Conservation (phyloP, 2,329 filamentous ascomycete species). For the Cordyceps sp. region DNA sequence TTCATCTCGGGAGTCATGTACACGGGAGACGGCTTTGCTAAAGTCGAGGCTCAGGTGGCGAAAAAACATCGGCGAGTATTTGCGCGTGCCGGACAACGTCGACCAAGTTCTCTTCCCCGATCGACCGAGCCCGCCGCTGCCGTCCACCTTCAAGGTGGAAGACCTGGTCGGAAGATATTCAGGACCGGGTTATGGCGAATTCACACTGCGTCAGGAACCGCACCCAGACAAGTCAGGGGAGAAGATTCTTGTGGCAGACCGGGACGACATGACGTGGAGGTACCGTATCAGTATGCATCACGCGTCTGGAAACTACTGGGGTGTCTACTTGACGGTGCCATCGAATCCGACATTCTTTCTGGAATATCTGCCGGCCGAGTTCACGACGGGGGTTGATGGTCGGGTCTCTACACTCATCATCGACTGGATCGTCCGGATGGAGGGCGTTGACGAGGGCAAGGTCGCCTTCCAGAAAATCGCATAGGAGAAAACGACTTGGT, state of each 20-base stretch:
- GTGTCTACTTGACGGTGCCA: no score
- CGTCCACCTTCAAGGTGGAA: constrained; percentile 17
- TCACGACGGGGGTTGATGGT: no score
- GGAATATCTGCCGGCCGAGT: no score
- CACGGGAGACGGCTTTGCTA: neutral
- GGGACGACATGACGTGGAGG: constrained; percentile 7
- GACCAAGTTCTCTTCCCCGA: constrained; percentile 19
- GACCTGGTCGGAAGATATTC: constrained; percentile 22
- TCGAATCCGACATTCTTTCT: no score
- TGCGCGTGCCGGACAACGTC: no score
- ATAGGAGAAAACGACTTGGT: no score
- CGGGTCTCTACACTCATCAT: no score
- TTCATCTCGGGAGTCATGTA: no score
- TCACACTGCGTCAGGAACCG: constrained; percentile 6
- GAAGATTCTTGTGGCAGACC: constrained; percentile 9
- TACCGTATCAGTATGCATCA: constrained; percentile 9
- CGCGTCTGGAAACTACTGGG: constrained; percentile 12
- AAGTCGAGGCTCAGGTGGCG: neutral
- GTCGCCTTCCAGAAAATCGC: no score
- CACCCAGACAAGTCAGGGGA: constrained; percentile 2
- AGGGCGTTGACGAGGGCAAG: no score
- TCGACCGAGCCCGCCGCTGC: constrained; percentile 16
- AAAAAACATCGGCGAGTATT: no score
- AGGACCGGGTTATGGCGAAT: constrained; percentile 21
- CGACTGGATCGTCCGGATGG: no score